Percentiles rank a stretch among this genome's conserved stretches.
Conservation (phyloP, 352 stramenopile species). For the Pythium guiyangense region DNA sequence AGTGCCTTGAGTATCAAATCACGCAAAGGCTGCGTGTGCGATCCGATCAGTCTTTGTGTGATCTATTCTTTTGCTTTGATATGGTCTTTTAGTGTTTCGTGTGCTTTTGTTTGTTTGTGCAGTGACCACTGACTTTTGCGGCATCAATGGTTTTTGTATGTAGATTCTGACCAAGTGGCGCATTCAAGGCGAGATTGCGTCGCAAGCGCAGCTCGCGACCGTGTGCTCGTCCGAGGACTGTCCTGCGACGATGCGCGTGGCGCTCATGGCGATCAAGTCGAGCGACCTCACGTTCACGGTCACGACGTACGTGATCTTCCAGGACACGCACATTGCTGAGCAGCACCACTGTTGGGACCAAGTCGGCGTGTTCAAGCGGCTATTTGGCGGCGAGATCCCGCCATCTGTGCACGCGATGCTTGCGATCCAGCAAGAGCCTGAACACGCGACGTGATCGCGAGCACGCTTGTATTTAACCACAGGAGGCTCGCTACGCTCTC, state of each 20-base stretch:
- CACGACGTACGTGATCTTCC: slow-evolving; percentile 81
- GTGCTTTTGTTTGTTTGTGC: too few species aligned
- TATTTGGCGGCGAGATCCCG: slow-evolving; percentile 75
- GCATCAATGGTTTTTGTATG: too few species aligned
- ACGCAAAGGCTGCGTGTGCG: too few species aligned
- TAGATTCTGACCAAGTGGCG: slow-evolving; percentile 81
- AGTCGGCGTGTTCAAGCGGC: slow-evolving; percentile 74
- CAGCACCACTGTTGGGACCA: slow-evolving; percentile 84
- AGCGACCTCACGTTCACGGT: slow-evolving; percentile 81
- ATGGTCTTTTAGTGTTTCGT: too few species aligned
- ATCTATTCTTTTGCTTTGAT: too few species aligned
- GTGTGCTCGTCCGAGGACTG: slow-evolving; percentile 71
- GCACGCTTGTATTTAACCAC: slow-evolving; percentile 12
- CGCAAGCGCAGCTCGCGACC: slow-evolving; percentile 47
- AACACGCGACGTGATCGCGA: neutral
- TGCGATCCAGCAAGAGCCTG: slow-evolving; percentile 18
- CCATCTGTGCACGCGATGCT: slow-evolving; percentile 50
- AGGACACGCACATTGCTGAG: slow-evolving; percentile 61
- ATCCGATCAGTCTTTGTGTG: too few species aligned
- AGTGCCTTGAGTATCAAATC: too few species aligned
- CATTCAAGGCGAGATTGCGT: slow-evolving; percentile 73
- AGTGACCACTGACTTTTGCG: too few species aligned
- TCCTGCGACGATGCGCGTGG: slow-evolving; percentile 56
- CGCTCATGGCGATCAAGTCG: slow-evolving; percentile 73
- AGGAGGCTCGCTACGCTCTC: neutral